Conservation (phyloP, 2,329 filamentous ascomycete species). For the Eutypella sp. region DNA sequence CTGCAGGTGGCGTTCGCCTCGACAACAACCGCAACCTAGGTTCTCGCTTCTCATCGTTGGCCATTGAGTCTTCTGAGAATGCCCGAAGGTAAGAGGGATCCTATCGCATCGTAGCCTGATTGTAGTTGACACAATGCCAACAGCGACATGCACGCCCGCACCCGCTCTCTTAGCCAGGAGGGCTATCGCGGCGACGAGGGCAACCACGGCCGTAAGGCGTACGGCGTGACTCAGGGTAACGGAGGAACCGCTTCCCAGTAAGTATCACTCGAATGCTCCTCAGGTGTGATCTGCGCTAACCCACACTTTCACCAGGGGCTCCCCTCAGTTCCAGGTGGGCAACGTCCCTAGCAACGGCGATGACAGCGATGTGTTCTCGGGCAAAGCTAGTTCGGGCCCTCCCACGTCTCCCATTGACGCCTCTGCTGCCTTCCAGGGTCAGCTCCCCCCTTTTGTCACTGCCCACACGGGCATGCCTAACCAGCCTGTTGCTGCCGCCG, state of each 20-base stretch:
- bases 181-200: not conserved
- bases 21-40: too few species aligned
- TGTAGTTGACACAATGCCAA: not conserved
- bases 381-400: not conserved
- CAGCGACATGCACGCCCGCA: not conserved
- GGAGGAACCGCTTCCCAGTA: not conserved
- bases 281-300: not conserved
- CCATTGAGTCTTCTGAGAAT: not conserved
- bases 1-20: not conserved
- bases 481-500: slow-evolving; percentile 3
- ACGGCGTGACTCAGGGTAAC: not conserved
- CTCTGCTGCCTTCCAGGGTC: slow-evolving; percentile 7
- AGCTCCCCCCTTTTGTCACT: not conserved
- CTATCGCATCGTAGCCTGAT: not conserved
- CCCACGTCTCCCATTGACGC: not conserved
- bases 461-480: not conserved
- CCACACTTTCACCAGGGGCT: slow-evolving; percentile 1
- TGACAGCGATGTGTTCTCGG: slow-evolving; percentile 15
- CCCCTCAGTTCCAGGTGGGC: slow-evolving; percentile 10
- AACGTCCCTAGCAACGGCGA: slow-evolving; percentile 11
- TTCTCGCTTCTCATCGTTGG: not conserved
- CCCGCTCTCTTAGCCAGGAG: not conserved
- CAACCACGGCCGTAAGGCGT: not conserved
- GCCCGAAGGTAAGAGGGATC: not conserved
- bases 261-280: not conserved